phyloP scores from a whole-genome alignment of 306 rosid species.

The Quercus parvula region DNA sequence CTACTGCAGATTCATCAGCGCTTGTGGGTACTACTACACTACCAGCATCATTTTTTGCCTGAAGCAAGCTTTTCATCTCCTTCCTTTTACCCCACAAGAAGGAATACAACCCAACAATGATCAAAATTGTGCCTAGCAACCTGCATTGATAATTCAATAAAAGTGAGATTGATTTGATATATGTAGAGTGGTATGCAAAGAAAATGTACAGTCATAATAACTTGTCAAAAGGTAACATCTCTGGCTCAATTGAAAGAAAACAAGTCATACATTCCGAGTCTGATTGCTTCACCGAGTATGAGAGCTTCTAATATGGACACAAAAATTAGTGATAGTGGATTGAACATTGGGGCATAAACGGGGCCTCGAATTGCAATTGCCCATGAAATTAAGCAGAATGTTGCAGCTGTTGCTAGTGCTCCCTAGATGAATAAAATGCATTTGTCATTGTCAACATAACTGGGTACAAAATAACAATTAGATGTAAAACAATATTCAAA shows the following conservation, averaged over 20 bases:
- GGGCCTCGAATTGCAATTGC: slow-evolving; percentile 53
- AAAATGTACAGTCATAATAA: not conserved
- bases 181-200: not conserved
- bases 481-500: no score
- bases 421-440: slow-evolving; percentile 38
- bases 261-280: slow-evolving; percentile 47
- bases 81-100: slow-evolving; percentile 59
- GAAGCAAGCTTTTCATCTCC: slow-evolving; percentile 11
- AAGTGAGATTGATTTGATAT: not conserved
- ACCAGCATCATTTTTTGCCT: slow-evolving; percentile 1
- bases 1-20: not conserved
- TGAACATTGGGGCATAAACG: slow-evolving; percentile 67
- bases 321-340: slow-evolving; percentile 59
- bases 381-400: slow-evolving; percentile 60
- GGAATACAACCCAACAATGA: slow-evolving; percentile 52
- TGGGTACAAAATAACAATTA: no score
- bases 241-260: not conserved
- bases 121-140: slow-evolving; percentile 50
- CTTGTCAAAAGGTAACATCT: not conserved
- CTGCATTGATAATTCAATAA: slow-evolving; percentile 27
- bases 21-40: slow-evolving; percentile 13
- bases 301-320: slow-evolving; percentile 57
- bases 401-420: slow-evolving; percentile 48
- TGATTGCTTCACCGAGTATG: slow-evolving; percentile 45
- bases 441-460: not conserved